phyloP scores from a whole-genome alignment of 1,284 basidiomycete species.

The Ceratobasidium sp. region DNA sequence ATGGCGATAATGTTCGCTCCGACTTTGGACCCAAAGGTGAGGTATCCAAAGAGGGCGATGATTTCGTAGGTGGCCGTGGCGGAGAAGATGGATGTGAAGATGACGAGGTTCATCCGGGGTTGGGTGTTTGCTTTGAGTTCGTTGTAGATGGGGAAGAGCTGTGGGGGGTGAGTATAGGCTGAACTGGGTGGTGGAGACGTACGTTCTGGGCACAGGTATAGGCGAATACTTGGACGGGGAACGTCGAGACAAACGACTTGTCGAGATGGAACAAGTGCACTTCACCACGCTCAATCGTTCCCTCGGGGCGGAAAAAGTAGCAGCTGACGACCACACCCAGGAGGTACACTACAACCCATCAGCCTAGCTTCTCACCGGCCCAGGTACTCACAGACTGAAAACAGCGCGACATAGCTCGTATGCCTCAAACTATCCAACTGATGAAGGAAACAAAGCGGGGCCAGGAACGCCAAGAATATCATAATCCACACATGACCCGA shows the following conservation, averaged over 20 bases:
- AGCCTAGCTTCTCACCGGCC: background rate
- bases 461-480: slow-evolving; percentile 79
- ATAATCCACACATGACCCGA: slow-evolving; percentile 85
- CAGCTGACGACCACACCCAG: slow-evolving; percentile 74
- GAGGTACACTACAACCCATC: slow-evolving; percentile 63
- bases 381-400: slow-evolving; percentile 73
- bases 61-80: slow-evolving; percentile 81
- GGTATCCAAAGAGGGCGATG: slow-evolving; percentile 87
- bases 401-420: slow-evolving; percentile 85
- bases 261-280: slow-evolving; percentile 73
- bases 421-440: slow-evolving; percentile 82
- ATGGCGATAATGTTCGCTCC: slow-evolving; percentile 91
- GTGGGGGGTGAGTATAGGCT: slow-evolving; percentile 43
- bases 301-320: slow-evolving; percentile 73
- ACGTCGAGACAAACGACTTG: slow-evolving; percentile 80
- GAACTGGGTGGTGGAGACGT: slow-evolving; percentile 46
- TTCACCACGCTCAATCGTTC: slow-evolving; percentile 66
- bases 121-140: slow-evolving; percentile 87
- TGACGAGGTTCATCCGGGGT: slow-evolving; percentile 83
- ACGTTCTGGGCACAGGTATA: slow-evolving; percentile 93
- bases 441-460: slow-evolving; percentile 87
- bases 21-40: slow-evolving; percentile 92
- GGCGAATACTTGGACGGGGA: slow-evolving; percentile 95
- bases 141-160: slow-evolving; percentile 94
- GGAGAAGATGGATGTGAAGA: slow-evolving; percentile 83